Percentiles rank a stretch among this genome's conserved stretches.
Evolutionary conservation across 192 early-diverging fungal genomes (phyloP).

Genomic region (Podila epigama): DNA sequence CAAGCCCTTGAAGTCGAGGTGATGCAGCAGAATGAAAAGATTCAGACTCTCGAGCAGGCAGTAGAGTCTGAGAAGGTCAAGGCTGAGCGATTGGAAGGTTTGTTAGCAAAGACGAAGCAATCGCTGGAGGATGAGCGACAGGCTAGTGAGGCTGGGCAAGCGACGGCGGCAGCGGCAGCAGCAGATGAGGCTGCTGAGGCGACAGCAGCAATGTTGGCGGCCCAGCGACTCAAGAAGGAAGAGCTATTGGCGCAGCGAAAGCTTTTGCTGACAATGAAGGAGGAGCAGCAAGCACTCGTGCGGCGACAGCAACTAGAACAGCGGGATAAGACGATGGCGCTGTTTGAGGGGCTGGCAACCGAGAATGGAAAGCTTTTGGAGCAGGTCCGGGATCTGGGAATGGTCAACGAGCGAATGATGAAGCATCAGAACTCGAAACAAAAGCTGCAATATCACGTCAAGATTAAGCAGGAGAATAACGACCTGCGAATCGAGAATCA

Average conservation of each 20-base stretch:
- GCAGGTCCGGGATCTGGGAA: slow-evolving; percentile 37
- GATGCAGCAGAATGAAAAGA: slow-evolving; percentile 13
- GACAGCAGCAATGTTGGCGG: slow-evolving; percentile 26
- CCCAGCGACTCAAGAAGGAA: slow-evolving; percentile 36
- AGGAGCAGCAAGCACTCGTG: slow-evolving; percentile 26
- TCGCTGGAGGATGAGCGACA: slow-evolving; percentile 22
- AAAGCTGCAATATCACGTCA: slow-evolving; percentile 53
- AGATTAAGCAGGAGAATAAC: slow-evolving; percentile 55
- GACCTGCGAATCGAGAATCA: slow-evolving; percentile 51
- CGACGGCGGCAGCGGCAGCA: slow-evolving; percentile 20
- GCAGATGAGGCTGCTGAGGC: slow-evolving; percentile 18
- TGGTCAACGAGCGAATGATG: slow-evolving; percentile 45
- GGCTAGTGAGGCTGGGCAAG: slow-evolving; percentile 11
- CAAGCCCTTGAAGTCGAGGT: slow-evolving; percentile 20
- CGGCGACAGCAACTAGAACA: slow-evolving; percentile 19
- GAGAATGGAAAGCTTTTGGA: slow-evolving; percentile 49
- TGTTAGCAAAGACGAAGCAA: slow-evolving; percentile 14
- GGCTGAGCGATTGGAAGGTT: slow-evolving; percentile 15
- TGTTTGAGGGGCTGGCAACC: slow-evolving; percentile 41
- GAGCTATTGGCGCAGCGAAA: slow-evolving; percentile 28
- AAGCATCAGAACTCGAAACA: slow-evolving; percentile 51
- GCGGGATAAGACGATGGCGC: slow-evolving; percentile 30
- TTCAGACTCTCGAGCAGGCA: slow-evolving; percentile 19
- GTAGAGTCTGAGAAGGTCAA: slow-evolving; percentile 27
- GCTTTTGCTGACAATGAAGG: slow-evolving; percentile 36